Evolutionary conservation across 352 stramenopile species (phyloP).

Genomic region (Phytophthora cactorum): DNA sequence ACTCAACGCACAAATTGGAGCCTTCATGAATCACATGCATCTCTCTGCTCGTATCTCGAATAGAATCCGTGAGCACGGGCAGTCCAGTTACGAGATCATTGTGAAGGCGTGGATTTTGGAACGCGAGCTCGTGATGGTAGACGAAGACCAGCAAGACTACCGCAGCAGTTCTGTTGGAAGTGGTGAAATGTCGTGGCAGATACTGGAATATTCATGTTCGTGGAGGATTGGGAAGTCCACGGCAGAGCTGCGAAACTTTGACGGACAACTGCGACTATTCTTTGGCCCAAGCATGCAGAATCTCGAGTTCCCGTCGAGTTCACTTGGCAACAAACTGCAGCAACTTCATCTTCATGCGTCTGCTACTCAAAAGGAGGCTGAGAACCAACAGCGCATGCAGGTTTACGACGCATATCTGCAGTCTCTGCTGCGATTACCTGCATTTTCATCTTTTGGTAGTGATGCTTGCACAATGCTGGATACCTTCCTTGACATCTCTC

Average conservation of each 20-base stretch:
- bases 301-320: slow-evolving; percentile 45
- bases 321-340: slow-evolving; percentile 24
- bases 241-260: slow-evolving; percentile 55
- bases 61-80: slow-evolving; percentile 29
- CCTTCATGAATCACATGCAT: slow-evolving; percentile 61
- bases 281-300: slow-evolving; percentile 55
- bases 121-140: slow-evolving; percentile 47
- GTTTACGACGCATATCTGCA: slow-evolving; percentile 61
- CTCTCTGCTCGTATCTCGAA: slow-evolving; percentile 48
- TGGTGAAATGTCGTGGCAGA: slow-evolving; percentile 50
- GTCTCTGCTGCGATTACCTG: slow-evolving; percentile 50
- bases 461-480: slow-evolving; percentile 67
- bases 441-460: slow-evolving; percentile 64
- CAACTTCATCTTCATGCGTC: slow-evolving; percentile 24
- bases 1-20: slow-evolving; percentile 47
- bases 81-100: slow-evolving; percentile 56
- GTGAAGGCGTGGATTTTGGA: slow-evolving; percentile 70
- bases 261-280: slow-evolving; percentile 56
- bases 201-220: slow-evolving; percentile 69
- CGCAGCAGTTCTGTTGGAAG: not conserved
- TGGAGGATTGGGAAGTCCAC: slow-evolving; percentile 59
- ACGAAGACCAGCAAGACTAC: slow-evolving; percentile 12
- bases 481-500: slow-evolving; percentile 69
- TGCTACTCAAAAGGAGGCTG: slow-evolving; percentile 30
- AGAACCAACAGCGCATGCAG: slow-evolving; percentile 47